phyloP scores from a whole-genome alignment of 2,329 filamentous ascomycete species.

The Nectriaceae sp. region DNA sequence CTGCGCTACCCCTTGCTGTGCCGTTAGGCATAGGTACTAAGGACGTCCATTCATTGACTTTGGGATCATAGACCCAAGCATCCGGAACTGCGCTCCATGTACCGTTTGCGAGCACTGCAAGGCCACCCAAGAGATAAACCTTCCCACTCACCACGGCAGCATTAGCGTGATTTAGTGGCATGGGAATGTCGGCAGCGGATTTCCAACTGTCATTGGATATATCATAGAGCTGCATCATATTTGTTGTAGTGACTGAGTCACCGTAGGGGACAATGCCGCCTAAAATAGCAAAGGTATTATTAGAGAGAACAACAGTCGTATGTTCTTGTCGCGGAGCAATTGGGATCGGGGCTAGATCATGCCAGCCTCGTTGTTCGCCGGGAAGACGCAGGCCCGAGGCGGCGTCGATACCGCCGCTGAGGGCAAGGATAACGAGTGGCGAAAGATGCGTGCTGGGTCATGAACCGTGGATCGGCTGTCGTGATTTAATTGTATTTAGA shows the following conservation, averaged over 20 bases:
- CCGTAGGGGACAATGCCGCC: slow-evolving; percentile 28
- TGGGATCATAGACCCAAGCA: slow-evolving; percentile 34
- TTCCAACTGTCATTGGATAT: slow-evolving; percentile 32
- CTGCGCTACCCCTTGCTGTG: slow-evolving; percentile 33
- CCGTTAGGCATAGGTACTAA: slow-evolving; percentile 30
- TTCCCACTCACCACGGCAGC: slow-evolving; percentile 36
- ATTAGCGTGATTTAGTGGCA: slow-evolving; percentile 39
- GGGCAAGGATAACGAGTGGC: no score
- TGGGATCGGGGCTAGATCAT: slow-evolving; percentile 23
- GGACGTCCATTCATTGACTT: slow-evolving; percentile 27
- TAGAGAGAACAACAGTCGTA: slow-evolving; percentile 22
- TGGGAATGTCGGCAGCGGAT: slow-evolving; percentile 27
- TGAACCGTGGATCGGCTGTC: no score
- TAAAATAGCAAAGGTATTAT: slow-evolving; percentile 24
- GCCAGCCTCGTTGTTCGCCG: no score
- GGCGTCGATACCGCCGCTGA: no score
- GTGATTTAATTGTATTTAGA: no score
- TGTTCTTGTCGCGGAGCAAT: slow-evolving; percentile 30
- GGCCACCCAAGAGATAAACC: slow-evolving; percentile 41
- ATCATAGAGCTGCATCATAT: slow-evolving; percentile 34
- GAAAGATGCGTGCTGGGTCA: no score
- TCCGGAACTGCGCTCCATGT: slow-evolving; percentile 29
- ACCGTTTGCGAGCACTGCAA: slow-evolving; percentile 24
- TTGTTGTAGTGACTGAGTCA: slow-evolving; percentile 20
- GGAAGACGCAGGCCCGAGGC: no score